Conservation (phyloP, 306 rosid species). For the Malus sylvestris region DNA sequence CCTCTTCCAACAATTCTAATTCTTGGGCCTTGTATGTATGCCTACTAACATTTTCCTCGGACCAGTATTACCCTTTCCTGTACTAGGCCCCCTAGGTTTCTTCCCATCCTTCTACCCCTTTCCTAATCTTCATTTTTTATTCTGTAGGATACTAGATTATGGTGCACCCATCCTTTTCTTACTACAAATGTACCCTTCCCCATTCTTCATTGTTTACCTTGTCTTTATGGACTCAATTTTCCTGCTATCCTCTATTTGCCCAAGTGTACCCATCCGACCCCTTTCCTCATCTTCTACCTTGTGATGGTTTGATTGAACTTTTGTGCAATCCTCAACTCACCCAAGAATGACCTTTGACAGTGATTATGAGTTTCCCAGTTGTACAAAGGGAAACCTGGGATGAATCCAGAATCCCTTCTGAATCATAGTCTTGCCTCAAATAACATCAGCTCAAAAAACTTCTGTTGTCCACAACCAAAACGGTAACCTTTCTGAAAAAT, state of each 20-base stretch:
- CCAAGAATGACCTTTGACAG: neutral
- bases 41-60: neutral
- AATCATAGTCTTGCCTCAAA: neutral
- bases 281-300: neutral
- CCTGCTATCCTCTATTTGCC: neutral
- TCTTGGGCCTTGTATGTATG: neutral
- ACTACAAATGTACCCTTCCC: neutral
- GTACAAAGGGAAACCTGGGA: neutral
- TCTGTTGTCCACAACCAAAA: neutral
- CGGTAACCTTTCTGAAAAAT: neutral
- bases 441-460: neutral
- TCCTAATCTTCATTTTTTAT: neutral
- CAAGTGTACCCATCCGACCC: neutral
- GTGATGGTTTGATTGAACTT: neutral
- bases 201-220: neutral
- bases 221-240: neutral
- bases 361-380: neutral
- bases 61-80: neutral
- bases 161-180: neutral
- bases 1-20: neutral
- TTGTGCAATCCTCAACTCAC: neutral
- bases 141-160: neutral
- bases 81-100: neutral
- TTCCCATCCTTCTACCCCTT: neutral
- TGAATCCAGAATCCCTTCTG: neutral